phyloP scores from a whole-genome alignment of 139 green algal genomes.

The Mesostigma viride region DNA sequence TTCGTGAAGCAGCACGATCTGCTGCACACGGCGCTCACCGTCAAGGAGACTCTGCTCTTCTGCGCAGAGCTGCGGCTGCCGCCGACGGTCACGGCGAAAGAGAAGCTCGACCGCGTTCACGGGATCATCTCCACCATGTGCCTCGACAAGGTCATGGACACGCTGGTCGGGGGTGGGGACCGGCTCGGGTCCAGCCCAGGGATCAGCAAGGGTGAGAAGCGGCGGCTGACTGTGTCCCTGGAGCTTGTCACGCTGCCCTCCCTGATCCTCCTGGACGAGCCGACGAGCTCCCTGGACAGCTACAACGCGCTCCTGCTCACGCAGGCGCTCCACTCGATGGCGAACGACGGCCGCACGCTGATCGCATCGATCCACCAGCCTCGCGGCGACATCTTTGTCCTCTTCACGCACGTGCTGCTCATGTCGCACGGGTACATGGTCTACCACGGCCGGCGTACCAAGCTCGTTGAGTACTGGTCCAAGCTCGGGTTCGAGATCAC shows the following conservation, averaged over 20 bases:
- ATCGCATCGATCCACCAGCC: slow-evolving; percentile 71
- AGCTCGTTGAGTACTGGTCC: too few species aligned
- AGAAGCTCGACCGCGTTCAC: too few species aligned
- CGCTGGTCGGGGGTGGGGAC: slow-evolving; percentile 30
- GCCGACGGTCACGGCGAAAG: too few species aligned
- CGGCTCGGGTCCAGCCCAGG: slow-evolving; percentile 17
- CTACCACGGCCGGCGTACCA: slow-evolving; percentile 23
- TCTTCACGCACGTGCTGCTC: slow-evolving; percentile 42
- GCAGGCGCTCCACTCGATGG: slow-evolving; percentile 27
- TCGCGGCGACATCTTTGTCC: slow-evolving; percentile 52
- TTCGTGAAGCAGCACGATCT: too few species aligned
- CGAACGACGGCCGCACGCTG: slow-evolving; percentile 22
- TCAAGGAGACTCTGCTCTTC: too few species aligned
- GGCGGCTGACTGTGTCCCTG: slow-evolving; percentile 72
- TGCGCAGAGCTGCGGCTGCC: too few species aligned
- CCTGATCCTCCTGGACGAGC: slow-evolving; percentile 67
- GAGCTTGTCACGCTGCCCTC: slow-evolving; percentile 88
- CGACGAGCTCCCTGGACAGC: slow-evolving; percentile 76
- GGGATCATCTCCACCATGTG: too few species aligned
- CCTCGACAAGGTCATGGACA: slow-evolving; percentile 18
- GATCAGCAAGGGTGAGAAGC: slow-evolving; percentile 73
- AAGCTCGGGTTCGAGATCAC: too few species aligned
- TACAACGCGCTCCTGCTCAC: slow-evolving; percentile 55
- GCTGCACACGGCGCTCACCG: too few species aligned
- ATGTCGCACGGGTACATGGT: slow-evolving; percentile 14